These are phyloP conservation scores for Penicillium tannophilum DNA, from an alignment of 495 filamentous ascomycete genomes.

Conservation along the genomic window DNA sequence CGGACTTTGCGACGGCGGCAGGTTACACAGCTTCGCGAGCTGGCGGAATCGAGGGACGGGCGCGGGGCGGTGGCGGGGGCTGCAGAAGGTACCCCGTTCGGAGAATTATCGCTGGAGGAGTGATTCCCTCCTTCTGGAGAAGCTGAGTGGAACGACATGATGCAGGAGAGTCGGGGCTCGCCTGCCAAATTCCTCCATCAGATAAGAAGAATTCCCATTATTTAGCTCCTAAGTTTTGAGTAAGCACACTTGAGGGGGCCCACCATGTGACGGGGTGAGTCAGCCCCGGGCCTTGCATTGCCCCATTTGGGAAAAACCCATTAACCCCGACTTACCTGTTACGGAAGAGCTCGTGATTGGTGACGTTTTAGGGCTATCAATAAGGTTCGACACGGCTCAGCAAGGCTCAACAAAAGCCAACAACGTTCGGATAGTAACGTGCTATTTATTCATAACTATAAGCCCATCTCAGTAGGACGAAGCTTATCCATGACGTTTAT, in stretches of 20 bases:
- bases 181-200: slow-evolving; percentile 18
- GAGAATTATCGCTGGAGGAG: slow-evolving; percentile 27
- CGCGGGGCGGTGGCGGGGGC: slow-evolving; percentile 22
- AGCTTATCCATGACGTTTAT: slow-evolving; percentile 1
- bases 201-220: slow-evolving; percentile 1
- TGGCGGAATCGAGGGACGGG: slow-evolving; percentile 29
- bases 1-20: slow-evolving; percentile 83
- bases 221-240: not conserved
- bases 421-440: too few species aligned
- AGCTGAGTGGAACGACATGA: slow-evolving; percentile 37
- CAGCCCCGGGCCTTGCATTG: slow-evolving; percentile 5
- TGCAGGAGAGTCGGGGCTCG: slow-evolving; percentile 5
- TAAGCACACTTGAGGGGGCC: slow-evolving; percentile 10
- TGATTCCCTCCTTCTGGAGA: slow-evolving; percentile 25
- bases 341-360: too few species aligned
- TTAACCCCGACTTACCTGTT: not conserved
- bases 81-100: slow-evolving; percentile 13
- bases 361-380: too few species aligned
- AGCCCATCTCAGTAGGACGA: not conserved
- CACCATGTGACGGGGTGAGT: slow-evolving; percentile 19
- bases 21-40: slow-evolving; percentile 78
- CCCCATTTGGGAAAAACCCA: not conserved
- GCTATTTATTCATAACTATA: too few species aligned
- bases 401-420: not conserved
- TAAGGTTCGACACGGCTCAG: not conserved